These are phyloP conservation scores for Haplographium delicatum DNA, from an alignment of 495 filamentous ascomycete genomes.

Conservation along the genomic window DNA sequence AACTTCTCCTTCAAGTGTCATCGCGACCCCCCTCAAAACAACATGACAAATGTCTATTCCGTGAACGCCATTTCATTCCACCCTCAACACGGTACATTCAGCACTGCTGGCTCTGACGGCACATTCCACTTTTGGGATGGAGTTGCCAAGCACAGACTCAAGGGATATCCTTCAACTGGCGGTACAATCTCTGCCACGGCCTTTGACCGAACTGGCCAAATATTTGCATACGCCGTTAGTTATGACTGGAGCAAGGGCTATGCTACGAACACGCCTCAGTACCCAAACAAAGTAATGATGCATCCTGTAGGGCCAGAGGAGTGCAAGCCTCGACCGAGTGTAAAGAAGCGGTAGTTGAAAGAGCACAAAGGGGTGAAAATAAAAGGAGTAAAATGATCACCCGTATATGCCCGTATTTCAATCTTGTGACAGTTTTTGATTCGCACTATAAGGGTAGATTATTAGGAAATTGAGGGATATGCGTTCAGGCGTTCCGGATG, in stretches of 20 bases:
- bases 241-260: slow-evolving; percentile 97
- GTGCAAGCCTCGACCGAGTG: slow-evolving; percentile 70
- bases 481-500: slow-evolving; percentile 17
- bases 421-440: no score
- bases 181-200: slow-evolving; percentile 72
- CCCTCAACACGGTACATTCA: slow-evolving; percentile 82
- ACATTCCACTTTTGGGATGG: slow-evolving; percentile 93
- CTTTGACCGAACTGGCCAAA: slow-evolving; percentile 71
- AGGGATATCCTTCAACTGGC: slow-evolving; percentile 80
- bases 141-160: slow-evolving; percentile 78
- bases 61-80: slow-evolving; percentile 91
- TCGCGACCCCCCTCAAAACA: slow-evolving; percentile 62
- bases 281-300: slow-evolving; percentile 80
- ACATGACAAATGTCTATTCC: slow-evolving; percentile 73
- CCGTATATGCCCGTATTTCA: slow-evolving; percentile 7
- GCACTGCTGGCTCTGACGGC: slow-evolving; percentile 82
- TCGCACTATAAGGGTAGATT: neutral
- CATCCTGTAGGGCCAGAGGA: slow-evolving; percentile 73
- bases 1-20: slow-evolving; percentile 96
- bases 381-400: neutral
- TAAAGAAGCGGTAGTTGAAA: slow-evolving; percentile 56
- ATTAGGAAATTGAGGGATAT: neutral
- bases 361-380: no score
- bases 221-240: slow-evolving; percentile 86
- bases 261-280: slow-evolving; percentile 59